These are phyloP conservation scores for Vaccinium corymbosum DNA, from an alignment of 148 eudicot genomes.

Conservation along the genomic window DNA sequence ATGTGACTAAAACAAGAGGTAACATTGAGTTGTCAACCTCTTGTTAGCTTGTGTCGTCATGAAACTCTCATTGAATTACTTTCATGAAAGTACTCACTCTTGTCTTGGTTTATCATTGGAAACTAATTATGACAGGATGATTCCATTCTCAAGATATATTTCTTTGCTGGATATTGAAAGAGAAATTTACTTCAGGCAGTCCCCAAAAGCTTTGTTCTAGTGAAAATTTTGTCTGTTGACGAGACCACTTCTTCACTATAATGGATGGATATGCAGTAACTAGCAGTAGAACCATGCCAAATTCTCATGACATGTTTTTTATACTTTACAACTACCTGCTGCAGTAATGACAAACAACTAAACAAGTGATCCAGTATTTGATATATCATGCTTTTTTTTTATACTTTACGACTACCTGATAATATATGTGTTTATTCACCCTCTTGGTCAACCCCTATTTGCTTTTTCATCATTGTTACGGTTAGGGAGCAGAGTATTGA, in stretches of 20 bases:
- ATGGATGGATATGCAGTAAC: not conserved
- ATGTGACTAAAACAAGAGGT: not conserved
- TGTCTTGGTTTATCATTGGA: not conserved
- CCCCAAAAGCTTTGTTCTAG: not conserved
- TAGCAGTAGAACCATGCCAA: not conserved
- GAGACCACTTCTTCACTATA: not conserved
- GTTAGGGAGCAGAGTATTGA: slow-evolving; percentile 5
- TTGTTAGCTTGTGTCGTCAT: not conserved
- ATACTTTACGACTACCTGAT: no score
- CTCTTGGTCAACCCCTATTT: not conserved
- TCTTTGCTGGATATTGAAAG: not conserved
- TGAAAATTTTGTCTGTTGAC: not conserved
- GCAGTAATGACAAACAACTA: not conserved
- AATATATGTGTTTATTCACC: not conserved
- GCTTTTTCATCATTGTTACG: not conserved
- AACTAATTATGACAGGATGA: not conserved
- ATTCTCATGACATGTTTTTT: not conserved
- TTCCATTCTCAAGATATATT: not conserved
- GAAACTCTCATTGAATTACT: not conserved
- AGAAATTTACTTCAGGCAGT: not conserved
- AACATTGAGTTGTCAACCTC: not conserved
- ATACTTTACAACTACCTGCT: not conserved
- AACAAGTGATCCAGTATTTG: not conserved
- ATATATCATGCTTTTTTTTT: not conserved
- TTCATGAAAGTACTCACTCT: not conserved